These are phyloP conservation scores for Fistulina hepatica DNA, from an alignment of 1,284 basidiomycete species.

Conservation along the genomic window DNA sequence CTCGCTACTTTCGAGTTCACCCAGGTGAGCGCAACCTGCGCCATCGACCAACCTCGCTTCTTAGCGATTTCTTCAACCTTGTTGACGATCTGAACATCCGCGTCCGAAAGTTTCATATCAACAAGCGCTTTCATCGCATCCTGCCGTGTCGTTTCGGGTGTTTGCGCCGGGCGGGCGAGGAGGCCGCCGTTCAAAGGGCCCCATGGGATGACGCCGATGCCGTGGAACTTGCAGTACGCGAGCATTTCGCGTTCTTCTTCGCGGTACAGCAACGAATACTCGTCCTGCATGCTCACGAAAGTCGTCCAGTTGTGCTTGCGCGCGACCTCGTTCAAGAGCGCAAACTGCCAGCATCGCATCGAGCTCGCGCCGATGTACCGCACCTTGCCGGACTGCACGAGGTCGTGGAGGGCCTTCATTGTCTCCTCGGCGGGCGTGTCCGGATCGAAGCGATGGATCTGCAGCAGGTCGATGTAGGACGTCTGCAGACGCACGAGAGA, in stretches of 20 bases:
- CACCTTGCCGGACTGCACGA: constrained; percentile 30
- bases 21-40: constrained; percentile 26
- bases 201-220: constrained; percentile 25
- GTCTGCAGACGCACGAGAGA: constrained; percentile 31
- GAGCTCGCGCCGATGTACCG: constrained; percentile 36
- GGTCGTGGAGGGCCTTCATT: constrained; percentile 25
- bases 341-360: constrained; percentile 34
- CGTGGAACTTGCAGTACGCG: constrained; percentile 33
- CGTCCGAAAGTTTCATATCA: constrained; percentile 3
- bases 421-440: constrained; percentile 43
- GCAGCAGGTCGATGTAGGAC: constrained; percentile 36
- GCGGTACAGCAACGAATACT: constrained; percentile 45
- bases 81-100: neutral
- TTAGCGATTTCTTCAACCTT: constrained; percentile 44
- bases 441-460: constrained; percentile 37
- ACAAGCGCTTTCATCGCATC: constrained; percentile 21
- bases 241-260: constrained; percentile 65
- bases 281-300: constrained; percentile 67
- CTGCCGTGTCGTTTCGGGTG: constrained; percentile 18
- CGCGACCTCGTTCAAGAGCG: constrained; percentile 28
- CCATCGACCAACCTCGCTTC: constrained; percentile 41
- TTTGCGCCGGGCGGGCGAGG: constrained; percentile 25
- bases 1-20: constrained; percentile 11
- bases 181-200: constrained; percentile 29
- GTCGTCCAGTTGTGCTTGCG: constrained; percentile 41